Conservation (phyloP, 768 basidiomycete species). For the Pisolithus sp. region DNA sequence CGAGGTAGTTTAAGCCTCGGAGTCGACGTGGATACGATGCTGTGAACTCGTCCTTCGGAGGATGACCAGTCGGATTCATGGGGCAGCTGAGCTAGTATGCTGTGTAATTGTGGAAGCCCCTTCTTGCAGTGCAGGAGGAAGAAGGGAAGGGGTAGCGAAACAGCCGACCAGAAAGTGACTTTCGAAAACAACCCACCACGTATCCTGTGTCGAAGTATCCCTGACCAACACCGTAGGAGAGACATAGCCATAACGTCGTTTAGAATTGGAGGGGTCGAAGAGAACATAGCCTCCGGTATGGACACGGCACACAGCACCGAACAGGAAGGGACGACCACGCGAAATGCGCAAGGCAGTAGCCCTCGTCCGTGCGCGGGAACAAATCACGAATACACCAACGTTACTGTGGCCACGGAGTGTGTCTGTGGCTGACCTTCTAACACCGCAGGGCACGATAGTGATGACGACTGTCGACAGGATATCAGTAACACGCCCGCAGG, state of each 20-base stretch:
- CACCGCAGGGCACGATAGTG: conserved; percentile 7
- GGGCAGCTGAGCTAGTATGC: conserved; percentile 1
- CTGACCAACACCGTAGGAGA: not conserved
- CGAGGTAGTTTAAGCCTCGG: conserved; percentile 13
- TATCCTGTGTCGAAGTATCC: conserved; percentile 1
- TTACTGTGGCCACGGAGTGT: not conserved
- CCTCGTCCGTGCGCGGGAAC: conserved; percentile 21
- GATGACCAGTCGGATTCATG: not conserved
- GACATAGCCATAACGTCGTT: not conserved
- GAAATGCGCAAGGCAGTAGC: conserved; percentile 23
- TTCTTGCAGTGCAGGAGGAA: conserved; percentile 1
- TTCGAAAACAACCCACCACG: not conserved
- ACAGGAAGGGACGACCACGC: conserved; percentile 20
- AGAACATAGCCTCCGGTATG: conserved; percentile 13
- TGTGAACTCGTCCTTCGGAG: not conserved
- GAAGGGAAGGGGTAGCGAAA: not conserved
- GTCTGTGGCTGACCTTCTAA: not conserved
- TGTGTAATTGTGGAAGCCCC: conserved; percentile 2
- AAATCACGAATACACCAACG: not conserved
- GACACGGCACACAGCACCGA: conserved; percentile 6
- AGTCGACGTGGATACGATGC: conserved; percentile 14
- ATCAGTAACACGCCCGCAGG: conserved; percentile 6
- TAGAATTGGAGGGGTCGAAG: not conserved
- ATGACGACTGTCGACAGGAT: conserved; percentile 18
- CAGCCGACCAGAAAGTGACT: not conserved